Conservation (phyloP, 208 protist genomes). For the Balamuthia mandrillaris region DNA sequence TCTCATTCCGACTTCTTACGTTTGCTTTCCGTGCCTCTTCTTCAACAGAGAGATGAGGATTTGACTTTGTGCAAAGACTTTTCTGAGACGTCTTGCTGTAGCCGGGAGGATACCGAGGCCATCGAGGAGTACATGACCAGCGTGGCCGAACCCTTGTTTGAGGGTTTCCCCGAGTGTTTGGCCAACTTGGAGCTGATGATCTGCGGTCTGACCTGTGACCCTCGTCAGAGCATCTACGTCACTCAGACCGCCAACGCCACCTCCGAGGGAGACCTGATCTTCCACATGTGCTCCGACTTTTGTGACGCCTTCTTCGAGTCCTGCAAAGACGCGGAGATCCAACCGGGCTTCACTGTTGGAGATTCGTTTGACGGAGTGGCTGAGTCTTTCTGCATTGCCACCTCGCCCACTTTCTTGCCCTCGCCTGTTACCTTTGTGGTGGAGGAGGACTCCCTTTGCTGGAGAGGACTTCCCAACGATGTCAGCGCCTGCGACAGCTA, state of each 20-base stretch:
- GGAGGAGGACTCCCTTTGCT: too few species aligned
- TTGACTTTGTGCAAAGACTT: not conserved
- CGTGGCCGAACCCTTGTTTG: not conserved
- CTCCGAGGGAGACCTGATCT: not conserved
- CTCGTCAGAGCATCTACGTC: not conserved
- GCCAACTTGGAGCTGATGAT: not conserved
- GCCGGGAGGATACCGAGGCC: not conserved
- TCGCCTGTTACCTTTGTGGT: too few species aligned
- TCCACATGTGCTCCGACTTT: too few species aligned
- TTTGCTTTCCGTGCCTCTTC: too few species aligned
- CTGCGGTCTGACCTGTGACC: slow-evolving; percentile 23
- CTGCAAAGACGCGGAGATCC: too few species aligned
- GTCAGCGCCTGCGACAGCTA: too few species aligned
- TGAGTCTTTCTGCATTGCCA: not conserved
- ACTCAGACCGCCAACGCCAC: not conserved
- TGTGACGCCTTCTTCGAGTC: too few species aligned
- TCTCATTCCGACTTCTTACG: too few species aligned
- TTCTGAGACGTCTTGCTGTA: slow-evolving; percentile 13
- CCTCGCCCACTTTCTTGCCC: not conserved
- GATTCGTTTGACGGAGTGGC: not conserved
- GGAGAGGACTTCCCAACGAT: too few species aligned
- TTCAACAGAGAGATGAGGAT: too few species aligned
- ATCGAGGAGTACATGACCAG: not conserved
- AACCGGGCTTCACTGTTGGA: too few species aligned
- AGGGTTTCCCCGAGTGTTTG: not conserved